Conservation (phyloP, 805 yeast genomes). For the Geotrichum ghanense region DNA sequence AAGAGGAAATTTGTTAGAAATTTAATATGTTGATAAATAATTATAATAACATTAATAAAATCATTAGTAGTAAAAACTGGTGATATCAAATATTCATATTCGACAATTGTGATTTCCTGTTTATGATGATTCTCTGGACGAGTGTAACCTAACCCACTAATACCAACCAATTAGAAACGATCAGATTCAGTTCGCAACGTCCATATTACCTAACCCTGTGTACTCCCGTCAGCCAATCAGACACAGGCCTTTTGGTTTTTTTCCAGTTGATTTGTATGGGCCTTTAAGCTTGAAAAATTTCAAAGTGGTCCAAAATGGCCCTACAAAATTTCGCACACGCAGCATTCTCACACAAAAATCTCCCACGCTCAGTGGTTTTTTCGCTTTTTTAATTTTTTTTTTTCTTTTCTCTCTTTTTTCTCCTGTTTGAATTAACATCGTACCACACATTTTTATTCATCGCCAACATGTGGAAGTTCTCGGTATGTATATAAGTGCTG, state of each 20-base stretch:
- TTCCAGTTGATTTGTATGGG: no score
- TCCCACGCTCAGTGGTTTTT: background rate
- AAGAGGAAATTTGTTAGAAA: no score
- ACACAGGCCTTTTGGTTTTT: no score
- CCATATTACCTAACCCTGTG: no score
- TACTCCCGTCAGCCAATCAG: no score
- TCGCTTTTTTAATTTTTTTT: background rate
- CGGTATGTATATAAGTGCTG: conserved; percentile 7
- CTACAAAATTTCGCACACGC: background rate
- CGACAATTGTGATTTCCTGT: background rate
- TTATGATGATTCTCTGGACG: no score
- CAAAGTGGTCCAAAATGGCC: background rate
- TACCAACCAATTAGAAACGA: no score
- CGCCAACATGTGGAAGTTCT: conserved; percentile 10
- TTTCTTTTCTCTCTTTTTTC: background rate
- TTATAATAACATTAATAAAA: no score
- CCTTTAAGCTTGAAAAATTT: conserved; percentile 1
- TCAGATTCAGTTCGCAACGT: no score
- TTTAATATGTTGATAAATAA: no score
- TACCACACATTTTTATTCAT: background rate
- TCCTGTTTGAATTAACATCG: background rate
- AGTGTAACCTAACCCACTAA: no score
- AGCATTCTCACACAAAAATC: no score
- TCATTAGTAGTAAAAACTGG: background rate
- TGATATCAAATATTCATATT: background rate